Conservation (phyloP, 495 filamentous ascomycete genomes). For the Neurospora pannonica region DNA sequence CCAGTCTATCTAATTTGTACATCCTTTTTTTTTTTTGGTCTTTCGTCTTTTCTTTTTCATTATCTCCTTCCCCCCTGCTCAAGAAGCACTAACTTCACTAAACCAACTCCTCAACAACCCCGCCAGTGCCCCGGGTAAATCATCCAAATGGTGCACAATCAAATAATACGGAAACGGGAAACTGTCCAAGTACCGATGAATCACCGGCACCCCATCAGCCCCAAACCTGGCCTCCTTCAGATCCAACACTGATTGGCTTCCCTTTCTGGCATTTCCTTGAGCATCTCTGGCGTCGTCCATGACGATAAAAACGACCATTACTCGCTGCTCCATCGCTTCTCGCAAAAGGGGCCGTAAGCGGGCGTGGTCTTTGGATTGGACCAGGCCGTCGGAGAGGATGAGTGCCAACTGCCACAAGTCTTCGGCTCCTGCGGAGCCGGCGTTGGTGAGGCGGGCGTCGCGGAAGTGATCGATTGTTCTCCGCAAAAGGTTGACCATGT, state of each 20-base stretch:
- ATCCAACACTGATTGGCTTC: constrained; percentile 60
- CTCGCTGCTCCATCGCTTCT: constrained; percentile 80
- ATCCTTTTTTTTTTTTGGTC: not conserved
- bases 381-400: constrained; percentile 88
- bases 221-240: constrained; percentile 73
- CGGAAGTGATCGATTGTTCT: constrained; percentile 74
- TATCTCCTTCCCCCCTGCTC: not conserved
- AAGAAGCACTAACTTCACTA: constrained; percentile 60
- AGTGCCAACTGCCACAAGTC: constrained; percentile 96
- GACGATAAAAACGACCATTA: constrained; percentile 97
- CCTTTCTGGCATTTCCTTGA: constrained; percentile 9
- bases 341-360: constrained; percentile 68
- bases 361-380: constrained; percentile 68
- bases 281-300: constrained; percentile 61
- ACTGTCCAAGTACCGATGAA: constrained; percentile 81
- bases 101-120: constrained; percentile 93
- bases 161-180: constrained; percentile 97
- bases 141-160: constrained; percentile 82
- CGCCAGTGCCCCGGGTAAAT: constrained; percentile 81
- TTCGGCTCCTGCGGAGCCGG: constrained; percentile 47
- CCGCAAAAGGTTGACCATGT: constrained; percentile 69
- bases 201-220: constrained; percentile 52
- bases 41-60: not conserved
- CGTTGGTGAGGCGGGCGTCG: constrained; percentile 48
- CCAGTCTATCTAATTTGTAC: not conserved